A percentile compares a stretch with the other conserved stretches of the same genome.
Evolutionary conservation across 805 yeast genomes (phyloP).

Genomic region (Yarrowia osloensis): DNA sequence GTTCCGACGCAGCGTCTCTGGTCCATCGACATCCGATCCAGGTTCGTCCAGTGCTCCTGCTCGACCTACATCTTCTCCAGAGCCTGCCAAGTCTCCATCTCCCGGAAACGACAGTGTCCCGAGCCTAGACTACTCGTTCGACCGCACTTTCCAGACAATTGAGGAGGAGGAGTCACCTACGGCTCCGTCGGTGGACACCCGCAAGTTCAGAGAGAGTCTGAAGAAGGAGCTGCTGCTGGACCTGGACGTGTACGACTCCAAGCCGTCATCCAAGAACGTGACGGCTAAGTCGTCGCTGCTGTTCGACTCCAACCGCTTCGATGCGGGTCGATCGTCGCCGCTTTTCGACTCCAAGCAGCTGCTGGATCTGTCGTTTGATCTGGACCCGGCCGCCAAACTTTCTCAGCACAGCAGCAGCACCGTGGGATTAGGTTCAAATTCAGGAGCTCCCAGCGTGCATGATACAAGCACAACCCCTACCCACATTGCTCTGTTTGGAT

Average conservation of each 20-base stretch:
- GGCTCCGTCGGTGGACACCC: background rate
- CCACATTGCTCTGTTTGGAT: conserved; percentile 17
- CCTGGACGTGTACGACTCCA: background rate
- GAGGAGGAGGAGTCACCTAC: background rate
- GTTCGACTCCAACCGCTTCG: background rate
- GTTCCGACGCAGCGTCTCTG: conserved; percentile 1
- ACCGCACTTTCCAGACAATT: conserved; percentile 10
- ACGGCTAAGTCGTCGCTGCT: background rate
- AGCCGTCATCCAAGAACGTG: background rate
- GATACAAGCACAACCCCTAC: background rate
- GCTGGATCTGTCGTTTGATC: background rate
- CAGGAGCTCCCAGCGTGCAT: conserved; percentile 21
- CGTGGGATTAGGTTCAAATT: background rate
- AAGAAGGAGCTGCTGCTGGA: conserved; percentile 24
- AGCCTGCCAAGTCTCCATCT: too few species aligned
- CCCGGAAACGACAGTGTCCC: background rate
- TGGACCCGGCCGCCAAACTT: background rate
- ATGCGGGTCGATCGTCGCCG: background rate
- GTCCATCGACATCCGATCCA: background rate
- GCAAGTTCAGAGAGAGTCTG: conserved; percentile 1
- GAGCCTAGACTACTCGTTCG: conserved; percentile 10
- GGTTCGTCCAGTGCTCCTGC: background rate
- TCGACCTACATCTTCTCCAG: background rate
- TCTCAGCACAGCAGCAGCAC: background rate
- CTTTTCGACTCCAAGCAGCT: background rate